Base-by-base conservation (phyloP, 805 yeast genomes). In the Torulaspora gathmanii region DNA sequence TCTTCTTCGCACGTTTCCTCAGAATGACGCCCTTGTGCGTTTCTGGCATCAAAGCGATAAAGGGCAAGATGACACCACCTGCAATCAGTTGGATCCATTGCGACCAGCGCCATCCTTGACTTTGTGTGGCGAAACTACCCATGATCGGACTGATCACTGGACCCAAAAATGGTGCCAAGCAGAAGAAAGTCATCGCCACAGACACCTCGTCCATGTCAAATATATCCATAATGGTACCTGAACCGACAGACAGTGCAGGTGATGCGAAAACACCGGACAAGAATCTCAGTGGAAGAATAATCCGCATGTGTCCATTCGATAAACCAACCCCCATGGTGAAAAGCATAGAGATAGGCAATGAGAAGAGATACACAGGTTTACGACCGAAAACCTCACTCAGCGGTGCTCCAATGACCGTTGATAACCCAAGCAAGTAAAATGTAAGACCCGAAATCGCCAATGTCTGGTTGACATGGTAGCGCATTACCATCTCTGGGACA, bases 241-340 rank as follows among this genome's bases (percentile, higher is more conserved):
- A 88, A 10, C 88, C 91, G 52, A 86, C 79, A 8, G 95, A 82
- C 67, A 88, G 72, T 1, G 90, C 88, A 2, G 93, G 95, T 1
- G 90, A 80, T 1, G 93, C 87, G 39, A 82, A 74, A 23, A 82
- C 72, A 0, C 95, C 95, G 16, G 83, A 71, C 55, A 88, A 77
- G 58, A 85, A 84, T 55, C 96, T 69, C 36, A 86, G 70, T 4
- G 88, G 81, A 38, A 87, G 67, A 23, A 85, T 71, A 9, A 76
- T 70, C 46, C 78, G 70, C 52, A 85, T 80, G 53, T 83, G 61
- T 13, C 67, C 79, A 29, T 71, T 65, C 1, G 86, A 72, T 46
- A 82, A 68, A 30, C 84, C 89, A 43, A 82, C 82, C 47, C 88
- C 89, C 82, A 83, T 79, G 16, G 80, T 79, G 64, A 82, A 82